Evolutionary conservation across 169 alveolate genomes (phyloP), one percentile per base, ranked within the genome.

Genomic region (Plasmodium cynomolgi): DNA sequence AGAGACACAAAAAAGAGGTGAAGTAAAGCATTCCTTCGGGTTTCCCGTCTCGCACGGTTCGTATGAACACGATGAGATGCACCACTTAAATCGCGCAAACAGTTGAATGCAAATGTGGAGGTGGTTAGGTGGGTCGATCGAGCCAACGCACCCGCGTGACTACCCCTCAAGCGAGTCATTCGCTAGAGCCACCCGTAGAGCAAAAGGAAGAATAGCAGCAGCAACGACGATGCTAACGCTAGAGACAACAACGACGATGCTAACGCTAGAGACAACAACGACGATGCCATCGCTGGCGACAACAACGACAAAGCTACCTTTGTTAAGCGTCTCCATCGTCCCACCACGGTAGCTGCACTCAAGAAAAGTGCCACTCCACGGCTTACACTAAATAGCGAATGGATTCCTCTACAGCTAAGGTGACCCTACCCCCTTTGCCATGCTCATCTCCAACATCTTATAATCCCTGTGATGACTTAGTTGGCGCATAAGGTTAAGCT

Each of bases 401-500:
- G 56, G 4, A 13, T n/a, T 9, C 75, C 75, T 26, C 72, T 17
- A 62, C 75, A n/a, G 34, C 15, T 62, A 62, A 62, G 33, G 75
- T 26, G 33, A 62, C 15, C 34, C 73, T 80, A 73, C n/a, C 39
- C 71, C 81, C 86, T 58, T 90, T 17, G 91, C 94, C 15, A 29
- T 29, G 29, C 83, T 29, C 26, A 83, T 80, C n/a, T 90, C 94
- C 33, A 62, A 41, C 34, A 23, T 81, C 47, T 90, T 90, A 73
- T 90, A 90, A 80, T 80, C 72, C 83, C 31, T 90, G 71, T 90
- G 83, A 58, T 68, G 80, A 39, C 39, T 80, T 33, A 90, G 47
- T 62, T 90, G 91, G 72, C 79, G 23, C 73, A 80, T 80, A 62
- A 90, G 39, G 50, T 90, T 90, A 37, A 34, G 37, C 82, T 90